These are phyloP conservation scores for Ascochyta lentis DNA, from an alignment of 2,329 filamentous ascomycete species.

Conservation along the genomic window DNA sequence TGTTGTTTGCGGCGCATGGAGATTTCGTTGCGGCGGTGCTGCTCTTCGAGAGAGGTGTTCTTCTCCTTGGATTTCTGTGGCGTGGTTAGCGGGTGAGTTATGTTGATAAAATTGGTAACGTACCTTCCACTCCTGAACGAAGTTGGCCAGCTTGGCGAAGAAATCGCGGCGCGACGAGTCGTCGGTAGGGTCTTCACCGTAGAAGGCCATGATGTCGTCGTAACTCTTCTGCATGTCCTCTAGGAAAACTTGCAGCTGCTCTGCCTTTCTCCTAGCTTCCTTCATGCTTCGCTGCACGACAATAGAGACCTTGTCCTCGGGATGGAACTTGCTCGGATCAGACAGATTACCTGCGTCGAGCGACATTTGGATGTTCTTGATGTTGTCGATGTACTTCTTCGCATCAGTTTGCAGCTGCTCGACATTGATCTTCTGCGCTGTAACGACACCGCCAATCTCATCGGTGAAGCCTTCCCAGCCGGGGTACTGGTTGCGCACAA, in stretches of 20 bases:
- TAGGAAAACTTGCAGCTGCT: conserved; percentile 91
- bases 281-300: conserved; percentile 95
- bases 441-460: conserved; percentile 81
- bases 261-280: conserved; percentile 91
- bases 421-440: conserved; percentile 89
- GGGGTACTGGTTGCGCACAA: conserved; percentile 93
- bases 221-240: conserved; percentile 92
- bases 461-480: conserved; percentile 90
- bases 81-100: conserved; percentile 10
- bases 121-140: conserved; percentile 90
- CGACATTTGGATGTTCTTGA: conserved; percentile 90
- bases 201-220: conserved; percentile 95
- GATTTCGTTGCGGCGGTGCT: conserved; percentile 81
- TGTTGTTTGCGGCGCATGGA: conserved; percentile 83
- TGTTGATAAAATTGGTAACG: conserved; percentile 27
- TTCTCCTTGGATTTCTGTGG: conserved; percentile 85
- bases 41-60: conserved; percentile 84
- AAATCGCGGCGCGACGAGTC: conserved; percentile 95
- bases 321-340: conserved; percentile 97
- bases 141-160: conserved; percentile 89
- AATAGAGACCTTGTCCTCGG: conserved; percentile 91
- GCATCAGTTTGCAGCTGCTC: conserved; percentile 89
- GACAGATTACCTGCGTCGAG: conserved; percentile 93
- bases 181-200: conserved; percentile 90
- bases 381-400: conserved; percentile 90